A percentile compares a stretch with the other conserved stretches of the same genome.
These are phyloP conservation scores for Senna siamea DNA, from an alignment of 306 rosid genomes.

Conservation along the genomic window DNA sequence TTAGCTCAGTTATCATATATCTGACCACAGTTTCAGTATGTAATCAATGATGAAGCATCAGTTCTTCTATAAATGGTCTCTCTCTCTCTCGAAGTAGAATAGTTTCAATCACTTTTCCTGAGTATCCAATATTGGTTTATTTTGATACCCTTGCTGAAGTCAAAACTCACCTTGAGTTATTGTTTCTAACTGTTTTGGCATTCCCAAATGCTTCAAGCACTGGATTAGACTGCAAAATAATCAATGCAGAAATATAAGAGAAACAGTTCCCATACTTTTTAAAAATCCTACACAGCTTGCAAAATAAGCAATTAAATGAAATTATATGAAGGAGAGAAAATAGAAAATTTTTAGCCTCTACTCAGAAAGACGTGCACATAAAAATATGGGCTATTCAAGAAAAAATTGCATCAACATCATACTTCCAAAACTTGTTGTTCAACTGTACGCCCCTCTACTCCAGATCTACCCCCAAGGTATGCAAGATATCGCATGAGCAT, in stretches of 20 bases:
- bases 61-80: neutral
- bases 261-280: neutral
- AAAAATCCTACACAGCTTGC: neutral
- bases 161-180: conserved; percentile 68
- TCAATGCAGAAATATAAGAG: conserved; percentile 27
- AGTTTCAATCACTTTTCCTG: neutral
- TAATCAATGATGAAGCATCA: neutral
- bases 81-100: neutral
- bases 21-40: neutral
- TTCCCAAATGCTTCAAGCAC: conserved; percentile 83
- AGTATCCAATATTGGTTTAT: neutral
- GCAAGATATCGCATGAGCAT: conserved; percentile 83
- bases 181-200: conserved; percentile 76
- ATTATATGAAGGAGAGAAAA: neutral
- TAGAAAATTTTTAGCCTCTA: neutral
- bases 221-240: conserved; percentile 65
- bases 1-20: neutral
- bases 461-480: conserved; percentile 78
- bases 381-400: neutral
- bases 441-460: conserved; percentile 79
- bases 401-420: conserved; percentile 26
- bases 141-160: neutral
- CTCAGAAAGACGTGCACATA: neutral
- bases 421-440: conserved; percentile 83
- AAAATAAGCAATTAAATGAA: neutral